Evolutionary conservation across 371 early-diverging fungal genomes (phyloP), one percentile per base, ranked within the genome.

Genomic region (Syncephalastrum contaminatum): DNA sequence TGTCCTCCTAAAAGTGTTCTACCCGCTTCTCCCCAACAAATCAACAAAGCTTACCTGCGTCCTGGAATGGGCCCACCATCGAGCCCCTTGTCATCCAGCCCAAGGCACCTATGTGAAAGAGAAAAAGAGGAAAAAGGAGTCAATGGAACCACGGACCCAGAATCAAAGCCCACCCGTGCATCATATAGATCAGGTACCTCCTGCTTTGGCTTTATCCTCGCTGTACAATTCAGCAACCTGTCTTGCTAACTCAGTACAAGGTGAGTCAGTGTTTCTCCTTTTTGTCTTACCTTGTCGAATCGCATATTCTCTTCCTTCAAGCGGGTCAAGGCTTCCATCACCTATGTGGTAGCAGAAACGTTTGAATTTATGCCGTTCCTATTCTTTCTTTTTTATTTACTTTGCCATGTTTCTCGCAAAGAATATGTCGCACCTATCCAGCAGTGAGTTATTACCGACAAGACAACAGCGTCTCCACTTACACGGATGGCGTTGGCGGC

Each of bases 21-120:
- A 24, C 45, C 43, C 43, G 14, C 19, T 25, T 45, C 21, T 36
- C 24, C 27, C 45, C 19, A 3, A 14, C 39, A 20, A 30, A 2
- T 18, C 10, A 25, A 4, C 30, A 24, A 30, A 30, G 36, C 47
- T 63, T 63, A 75, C 75, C 75, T 27, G 92, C 94, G 53, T 92
- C 92, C 70, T 95, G 94, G 69, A 96, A 96, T 0, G 87, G 70
- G 2, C 92, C 95, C 5, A 92, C 93, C 96, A 95, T 94, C 12
- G 88, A 82, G 6, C 93, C 95, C 55, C 96, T 79, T 4, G 68
- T 75, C 91, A 89, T 88, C 91, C 93, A 90, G 16, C 96, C 96
- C 20, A 96, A 75, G 22, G 76, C 67, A 20, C 70, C 73, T 71
- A 55, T 39, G 20, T 13, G 16, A 39, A 54, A 45, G 44, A 27